Conservation (phyloP, 768 basidiomycete species). For the Cytidiella melzeri region DNA sequence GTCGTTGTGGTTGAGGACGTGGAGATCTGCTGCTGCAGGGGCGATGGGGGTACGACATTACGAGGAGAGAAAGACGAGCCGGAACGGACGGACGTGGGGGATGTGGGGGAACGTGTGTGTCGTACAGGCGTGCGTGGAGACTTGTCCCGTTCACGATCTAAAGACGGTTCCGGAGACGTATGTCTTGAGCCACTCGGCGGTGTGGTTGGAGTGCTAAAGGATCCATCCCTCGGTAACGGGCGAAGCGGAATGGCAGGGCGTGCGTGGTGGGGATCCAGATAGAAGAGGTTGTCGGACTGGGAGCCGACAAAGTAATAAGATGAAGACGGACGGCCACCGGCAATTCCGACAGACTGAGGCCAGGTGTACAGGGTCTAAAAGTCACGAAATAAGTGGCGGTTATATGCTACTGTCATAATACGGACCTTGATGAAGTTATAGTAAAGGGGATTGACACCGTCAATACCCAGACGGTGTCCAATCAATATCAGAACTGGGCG, state of each 20-base stretch:
- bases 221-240: constrained; percentile 30
- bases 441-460: constrained; percentile 94
- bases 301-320: constrained; percentile 97
- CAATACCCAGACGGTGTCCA: constrained; percentile 81
- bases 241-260: constrained; percentile 72
- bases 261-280: constrained; percentile 76
- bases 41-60: constrained; percentile 55
- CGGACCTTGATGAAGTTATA: constrained; percentile 76
- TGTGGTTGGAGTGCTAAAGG: constrained; percentile 5
- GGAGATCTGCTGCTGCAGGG: constrained; percentile 60
- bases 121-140: constrained; percentile 16
- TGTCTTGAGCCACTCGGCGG: constrained; percentile 15
- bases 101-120: constrained; percentile 23
- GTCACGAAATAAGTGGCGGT: neutral
- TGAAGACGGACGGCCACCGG: constrained; percentile 92
- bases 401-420: neutral
- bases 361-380: constrained; percentile 83
- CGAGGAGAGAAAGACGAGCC: constrained; percentile 47
- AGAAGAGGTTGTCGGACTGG: constrained; percentile 83
- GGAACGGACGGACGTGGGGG: constrained; percentile 21
- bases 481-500: constrained; percentile 82
- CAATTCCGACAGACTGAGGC: constrained; percentile 94
- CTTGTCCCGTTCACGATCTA: constrained; percentile 16
- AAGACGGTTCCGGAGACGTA: constrained; percentile 18
- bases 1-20: constrained; percentile 25